phyloP scores from a whole-genome alignment of 129 eudicot genomes.

The Flaveria sonorensis region DNA sequence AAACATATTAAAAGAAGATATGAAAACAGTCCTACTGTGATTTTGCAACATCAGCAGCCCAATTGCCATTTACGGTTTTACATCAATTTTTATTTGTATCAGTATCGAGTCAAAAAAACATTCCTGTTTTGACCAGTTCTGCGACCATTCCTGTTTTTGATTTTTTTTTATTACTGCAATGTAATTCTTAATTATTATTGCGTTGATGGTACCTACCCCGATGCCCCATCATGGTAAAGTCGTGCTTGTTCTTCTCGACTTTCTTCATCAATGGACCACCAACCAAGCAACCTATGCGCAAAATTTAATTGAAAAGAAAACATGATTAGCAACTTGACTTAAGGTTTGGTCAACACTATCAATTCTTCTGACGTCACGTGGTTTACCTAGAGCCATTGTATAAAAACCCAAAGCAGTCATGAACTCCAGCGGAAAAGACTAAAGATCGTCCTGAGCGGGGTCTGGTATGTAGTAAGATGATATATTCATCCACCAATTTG shows the following conservation, averaged over 20 bases:
- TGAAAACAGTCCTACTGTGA: neutral
- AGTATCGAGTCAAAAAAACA: too few relatives aligned
- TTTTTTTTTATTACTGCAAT: neutral
- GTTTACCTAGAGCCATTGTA: conserved; percentile 79
- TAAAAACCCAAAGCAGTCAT: conserved; percentile 62
- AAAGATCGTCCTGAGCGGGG: conserved; percentile 49
- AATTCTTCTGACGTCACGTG: neutral
- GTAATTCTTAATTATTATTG: neutral
- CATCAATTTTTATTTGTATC: neutral
- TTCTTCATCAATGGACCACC: conserved; percentile 94
- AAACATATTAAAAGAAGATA: neutral
- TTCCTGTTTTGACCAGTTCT: too few relatives aligned
- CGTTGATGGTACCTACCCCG: conserved; percentile 50
- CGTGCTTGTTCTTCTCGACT: conserved; percentile 86
- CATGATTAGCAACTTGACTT: neutral
- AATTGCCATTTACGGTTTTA: neutral
- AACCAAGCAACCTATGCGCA: conserved; percentile 68
- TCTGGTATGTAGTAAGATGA: conserved; percentile 37
- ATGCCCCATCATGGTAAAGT: conserved; percentile 59
- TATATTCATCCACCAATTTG: conserved; percentile 59
- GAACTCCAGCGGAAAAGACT: conserved; percentile 49
- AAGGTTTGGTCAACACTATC: neutral
- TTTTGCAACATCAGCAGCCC: conserved; percentile 16
- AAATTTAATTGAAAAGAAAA: conserved; percentile 4
- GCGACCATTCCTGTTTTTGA: neutral